Evolutionary conservation across 1,139 yeast species (phyloP).

Genomic region (Candida sp.): DNA sequence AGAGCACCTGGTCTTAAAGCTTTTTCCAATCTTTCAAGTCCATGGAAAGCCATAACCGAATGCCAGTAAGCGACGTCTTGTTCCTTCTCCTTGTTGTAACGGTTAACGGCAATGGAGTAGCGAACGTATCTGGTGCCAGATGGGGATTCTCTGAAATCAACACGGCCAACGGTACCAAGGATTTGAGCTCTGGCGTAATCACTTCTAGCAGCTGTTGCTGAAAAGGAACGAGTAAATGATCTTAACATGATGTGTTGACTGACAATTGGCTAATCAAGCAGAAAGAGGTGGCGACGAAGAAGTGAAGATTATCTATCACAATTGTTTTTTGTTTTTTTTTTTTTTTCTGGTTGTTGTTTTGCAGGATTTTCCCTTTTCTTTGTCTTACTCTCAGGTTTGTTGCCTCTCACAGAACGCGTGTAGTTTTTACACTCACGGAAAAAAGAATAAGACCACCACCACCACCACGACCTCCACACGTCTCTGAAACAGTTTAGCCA

Average conservation of each 20-base stretch:
- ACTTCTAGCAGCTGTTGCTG: conserved; percentile 31
- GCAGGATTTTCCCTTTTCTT: conserved; percentile 3
- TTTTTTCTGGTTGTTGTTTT: neutral
- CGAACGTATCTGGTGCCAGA: conserved; percentile 42
- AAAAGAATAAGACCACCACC: neutral
- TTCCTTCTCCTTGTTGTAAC: conserved; percentile 36
- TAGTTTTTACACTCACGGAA: neutral
- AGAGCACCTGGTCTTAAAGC: conserved; percentile 47
- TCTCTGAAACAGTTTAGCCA: neutral
- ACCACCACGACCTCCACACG: neutral
- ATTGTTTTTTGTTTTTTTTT: conserved; percentile 2
- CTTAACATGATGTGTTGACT: conserved; percentile 25
- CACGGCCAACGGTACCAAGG: conserved; percentile 46
- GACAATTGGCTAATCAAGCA: neutral
- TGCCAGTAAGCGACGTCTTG: conserved; percentile 42
- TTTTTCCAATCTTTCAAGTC: conserved; percentile 36
- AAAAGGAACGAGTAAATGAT: conserved; percentile 37
- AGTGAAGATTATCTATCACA: neutral
- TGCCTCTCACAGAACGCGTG: neutral
- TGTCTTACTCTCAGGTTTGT: neutral
- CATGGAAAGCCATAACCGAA: conserved; percentile 46
- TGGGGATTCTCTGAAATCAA: conserved; percentile 41
- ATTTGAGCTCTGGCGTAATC: conserved; percentile 49
- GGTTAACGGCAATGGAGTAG: conserved; percentile 50
- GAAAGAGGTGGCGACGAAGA: neutral